A percentile compares a stretch with the other conserved stretches of the same genome.
Evolutionary conservation across 345 rosid species (phyloP).

Genomic region (Brassica juncea): DNA sequence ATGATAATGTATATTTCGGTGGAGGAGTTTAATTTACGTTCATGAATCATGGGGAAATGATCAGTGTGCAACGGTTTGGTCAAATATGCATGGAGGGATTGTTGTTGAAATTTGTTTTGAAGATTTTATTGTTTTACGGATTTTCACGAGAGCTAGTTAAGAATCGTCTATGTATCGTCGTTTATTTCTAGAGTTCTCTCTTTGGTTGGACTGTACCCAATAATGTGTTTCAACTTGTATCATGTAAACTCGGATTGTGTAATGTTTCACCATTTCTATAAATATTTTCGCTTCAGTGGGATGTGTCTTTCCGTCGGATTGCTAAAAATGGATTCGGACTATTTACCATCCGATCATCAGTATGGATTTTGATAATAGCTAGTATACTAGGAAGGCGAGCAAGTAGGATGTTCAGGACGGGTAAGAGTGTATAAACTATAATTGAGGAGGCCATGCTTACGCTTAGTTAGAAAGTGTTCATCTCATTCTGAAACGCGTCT

Average conservation of each 20-base stretch:
- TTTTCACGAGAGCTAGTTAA: constrained; percentile 25
- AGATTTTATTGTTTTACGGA: constrained; percentile 22
- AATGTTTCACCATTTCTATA: constrained; percentile 7
- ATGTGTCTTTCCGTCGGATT: neutral
- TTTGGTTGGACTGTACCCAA: constrained; percentile 10
- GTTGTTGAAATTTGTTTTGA: constrained; percentile 36
- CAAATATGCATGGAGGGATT: constrained; percentile 19
- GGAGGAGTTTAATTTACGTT: neutral
- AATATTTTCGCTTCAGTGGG: neutral
- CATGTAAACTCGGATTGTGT: neutral
- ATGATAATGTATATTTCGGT: constrained; percentile 1
- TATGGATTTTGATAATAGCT: neutral
- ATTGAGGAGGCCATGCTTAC: neutral
- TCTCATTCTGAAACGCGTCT: neutral
- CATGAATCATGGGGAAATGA: neutral
- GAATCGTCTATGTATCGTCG: constrained; percentile 17
- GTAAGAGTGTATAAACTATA: neutral
- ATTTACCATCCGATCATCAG: neutral
- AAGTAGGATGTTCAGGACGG: neutral
- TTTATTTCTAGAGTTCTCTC: neutral
- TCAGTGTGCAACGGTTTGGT: neutral
- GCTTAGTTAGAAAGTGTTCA: neutral
- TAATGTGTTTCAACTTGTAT: constrained; percentile 32
- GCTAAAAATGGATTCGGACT: neutral
- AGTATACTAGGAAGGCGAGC: neutral